Evolutionary conservation across 2,329 filamentous ascomycete genomes (phyloP), one percentile per base, ranked within the genome.

Genomic region (Microdochium paspali): DNA sequence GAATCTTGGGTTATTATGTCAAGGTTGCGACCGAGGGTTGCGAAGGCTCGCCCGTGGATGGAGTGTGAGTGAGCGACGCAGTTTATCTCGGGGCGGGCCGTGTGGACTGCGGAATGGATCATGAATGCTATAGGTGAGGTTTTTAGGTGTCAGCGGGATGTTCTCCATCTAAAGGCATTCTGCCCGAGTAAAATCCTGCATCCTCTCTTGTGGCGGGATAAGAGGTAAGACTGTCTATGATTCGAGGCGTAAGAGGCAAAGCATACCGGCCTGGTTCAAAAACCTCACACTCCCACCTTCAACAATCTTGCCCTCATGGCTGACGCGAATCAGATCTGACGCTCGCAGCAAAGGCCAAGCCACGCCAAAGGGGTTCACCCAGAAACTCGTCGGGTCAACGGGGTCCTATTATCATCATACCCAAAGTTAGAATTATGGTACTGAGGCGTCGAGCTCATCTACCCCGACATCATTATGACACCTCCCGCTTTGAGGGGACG

Each of bases 1-100:
- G 78, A 71, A 57, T 79, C 82, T 62, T 77, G 81, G 30, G 77
- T 84, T 46, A 83, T 67, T 74, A 84, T 85, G 46, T 85, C 80
- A 12, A 86, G 64, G 6, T 70, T 69, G 50, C 74, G 75, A 7
- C 82, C 81, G 21, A 84, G 72, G 0, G 78, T 65, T 55, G 77
- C 79, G 66, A 85, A 84, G 10, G 80, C 74, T 12, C 66, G 59
- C 24, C 75, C 76, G 52, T 79, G 67, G n/a, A 76, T 62, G 44
- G 67, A 72, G 55, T 80, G 77, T 30, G 70, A 72, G 56, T 80
- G 76, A 1, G 74, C 74, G 0, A 74, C 77, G 50, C 73, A 76
- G 3, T 69, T 59, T 9, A 79, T 68, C 50, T 80, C 77, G 0
- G 76, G 76, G 6, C 77, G 64, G 0, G 76, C 76, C 13, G 65